Evolutionary conservation across 208 protist species (phyloP).

Genomic region (Leishmania guyanensis): DNA sequence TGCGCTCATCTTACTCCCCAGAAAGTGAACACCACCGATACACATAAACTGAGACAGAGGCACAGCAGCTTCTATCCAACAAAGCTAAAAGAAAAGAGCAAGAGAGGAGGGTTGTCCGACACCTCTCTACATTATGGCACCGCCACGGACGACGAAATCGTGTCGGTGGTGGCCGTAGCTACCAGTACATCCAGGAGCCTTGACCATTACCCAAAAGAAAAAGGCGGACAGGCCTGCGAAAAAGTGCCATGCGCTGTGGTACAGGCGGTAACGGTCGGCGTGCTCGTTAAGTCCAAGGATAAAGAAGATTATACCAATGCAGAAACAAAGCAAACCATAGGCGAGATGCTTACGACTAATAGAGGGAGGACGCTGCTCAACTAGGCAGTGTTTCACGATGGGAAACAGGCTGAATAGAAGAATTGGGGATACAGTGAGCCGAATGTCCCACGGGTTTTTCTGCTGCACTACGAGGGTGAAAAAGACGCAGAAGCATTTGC

Average conservation of each 20-base stretch:
- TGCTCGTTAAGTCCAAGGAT: conserved; percentile 58
- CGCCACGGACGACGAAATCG: conserved; percentile 9
- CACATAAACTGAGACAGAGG: not conserved
- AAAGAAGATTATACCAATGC: conserved; percentile 51
- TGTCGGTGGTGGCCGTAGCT: not conserved
- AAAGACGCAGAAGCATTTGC: conserved; percentile 63
- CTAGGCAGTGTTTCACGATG: conserved; percentile 45
- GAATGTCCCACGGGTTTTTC: conserved; percentile 69
- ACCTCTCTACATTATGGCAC: conserved; percentile 4
- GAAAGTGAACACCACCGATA: not conserved
- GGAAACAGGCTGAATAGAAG: conserved; percentile 57
- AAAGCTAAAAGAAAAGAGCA: not conserved
- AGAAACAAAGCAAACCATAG: conserved; percentile 29
- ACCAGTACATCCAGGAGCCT: conserved; percentile 8
- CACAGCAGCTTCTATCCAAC: not conserved
- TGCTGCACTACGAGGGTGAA: conserved; percentile 61
- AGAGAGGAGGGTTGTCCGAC: not conserved
- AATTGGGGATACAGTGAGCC: conserved; percentile 55
- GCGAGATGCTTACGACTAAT: conserved; percentile 25
- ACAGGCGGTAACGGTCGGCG: conserved; percentile 67
- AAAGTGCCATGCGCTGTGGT: conserved; percentile 80
- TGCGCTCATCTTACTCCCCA: not conserved
- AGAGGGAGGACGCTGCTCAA: conserved; percentile 23
- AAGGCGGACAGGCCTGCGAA: conserved; percentile 51
- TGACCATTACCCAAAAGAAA: conserved; percentile 58